phyloP scores from a whole-genome alignment of 306 rosid species.

The Clitoria ternatea region DNA sequence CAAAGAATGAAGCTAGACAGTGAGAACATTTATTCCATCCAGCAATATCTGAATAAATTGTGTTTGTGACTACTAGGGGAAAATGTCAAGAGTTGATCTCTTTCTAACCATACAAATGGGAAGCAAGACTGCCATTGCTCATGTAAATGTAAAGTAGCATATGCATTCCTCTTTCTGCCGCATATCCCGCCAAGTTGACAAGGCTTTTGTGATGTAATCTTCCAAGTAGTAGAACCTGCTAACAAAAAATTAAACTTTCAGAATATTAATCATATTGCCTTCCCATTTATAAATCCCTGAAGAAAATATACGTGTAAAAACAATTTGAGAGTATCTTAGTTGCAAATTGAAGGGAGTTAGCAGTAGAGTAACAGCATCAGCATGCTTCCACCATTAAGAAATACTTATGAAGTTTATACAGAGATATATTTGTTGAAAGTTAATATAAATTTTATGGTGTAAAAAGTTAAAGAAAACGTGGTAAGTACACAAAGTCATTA shows the following conservation, averaged over 20 bases:
- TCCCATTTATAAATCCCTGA: constrained; percentile 2
- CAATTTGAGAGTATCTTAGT: neutral
- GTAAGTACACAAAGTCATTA: neutral
- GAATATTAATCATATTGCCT: neutral
- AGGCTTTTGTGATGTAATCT: constrained; percentile 88
- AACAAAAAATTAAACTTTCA: neutral
- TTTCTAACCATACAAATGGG: constrained; percentile 80
- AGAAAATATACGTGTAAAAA: neutral
- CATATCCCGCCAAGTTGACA: constrained; percentile 83
- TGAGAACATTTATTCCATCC: neutral
- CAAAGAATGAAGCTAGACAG: constrained; percentile 6
- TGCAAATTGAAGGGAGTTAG: constrained; percentile 3
- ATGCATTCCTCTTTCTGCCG: constrained; percentile 79
- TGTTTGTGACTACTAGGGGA: neutral
- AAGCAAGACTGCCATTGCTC: constrained; percentile 89
- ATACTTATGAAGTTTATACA: neutral
- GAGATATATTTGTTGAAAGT: neutral
- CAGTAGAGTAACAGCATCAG: neutral
- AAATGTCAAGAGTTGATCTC: constrained; percentile 19
- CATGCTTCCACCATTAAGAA: neutral
- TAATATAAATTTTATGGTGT: neutral
- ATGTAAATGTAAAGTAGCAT: constrained; percentile 79
- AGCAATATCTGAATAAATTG: neutral
- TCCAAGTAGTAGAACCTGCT: constrained; percentile 79
- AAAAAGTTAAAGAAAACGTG: neutral